Evolutionary conservation across 164 flowering plant genomes (phyloP).

Genomic region (Tetrastigma voinierianum): DNA sequence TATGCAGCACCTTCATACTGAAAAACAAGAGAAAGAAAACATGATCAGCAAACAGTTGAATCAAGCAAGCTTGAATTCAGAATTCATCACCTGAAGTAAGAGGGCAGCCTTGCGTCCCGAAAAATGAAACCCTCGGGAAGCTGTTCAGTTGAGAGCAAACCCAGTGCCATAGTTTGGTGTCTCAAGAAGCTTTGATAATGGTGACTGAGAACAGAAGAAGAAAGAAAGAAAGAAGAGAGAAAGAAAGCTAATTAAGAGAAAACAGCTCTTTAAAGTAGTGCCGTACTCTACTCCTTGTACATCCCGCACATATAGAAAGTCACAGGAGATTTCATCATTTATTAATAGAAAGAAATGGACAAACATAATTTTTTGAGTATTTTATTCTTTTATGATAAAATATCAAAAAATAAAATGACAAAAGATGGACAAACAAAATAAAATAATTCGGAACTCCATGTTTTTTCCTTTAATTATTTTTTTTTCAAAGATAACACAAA

Average conservation of each 20-base stretch:
- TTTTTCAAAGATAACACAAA: too few relatives aligned
- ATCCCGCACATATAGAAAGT: too few relatives aligned
- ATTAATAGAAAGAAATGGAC: too few relatives aligned
- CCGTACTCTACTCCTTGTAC: too few relatives aligned
- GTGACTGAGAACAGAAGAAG: background rate
- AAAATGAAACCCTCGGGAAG: constrained; percentile 20
- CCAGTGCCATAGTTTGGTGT: background rate
- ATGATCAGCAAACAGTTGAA: background rate
- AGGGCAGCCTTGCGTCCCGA: constrained; percentile 14
- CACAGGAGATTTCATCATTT: too few relatives aligned
- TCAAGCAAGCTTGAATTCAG: background rate
- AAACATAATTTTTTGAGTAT: too few relatives aligned
- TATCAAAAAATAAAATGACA: too few relatives aligned
- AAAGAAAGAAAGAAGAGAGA: background rate
- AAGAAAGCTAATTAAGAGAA: background rate
- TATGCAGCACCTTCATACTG: constrained; percentile 24
- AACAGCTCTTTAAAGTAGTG: background rate
- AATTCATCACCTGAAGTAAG: constrained; percentile 18
- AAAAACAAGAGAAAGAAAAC: background rate
- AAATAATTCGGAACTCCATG: too few relatives aligned
- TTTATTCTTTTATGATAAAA: too few relatives aligned
- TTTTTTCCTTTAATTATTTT: too few relatives aligned
- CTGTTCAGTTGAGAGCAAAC: constrained; percentile 13
- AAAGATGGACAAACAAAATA: too few relatives aligned
- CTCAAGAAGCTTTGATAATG: background rate